A percentile compares a stretch with the other conserved stretches of the same genome.
phyloP scores from a whole-genome alignment of 768 basidiomycete species.

The Tulasnella sp. region DNA sequence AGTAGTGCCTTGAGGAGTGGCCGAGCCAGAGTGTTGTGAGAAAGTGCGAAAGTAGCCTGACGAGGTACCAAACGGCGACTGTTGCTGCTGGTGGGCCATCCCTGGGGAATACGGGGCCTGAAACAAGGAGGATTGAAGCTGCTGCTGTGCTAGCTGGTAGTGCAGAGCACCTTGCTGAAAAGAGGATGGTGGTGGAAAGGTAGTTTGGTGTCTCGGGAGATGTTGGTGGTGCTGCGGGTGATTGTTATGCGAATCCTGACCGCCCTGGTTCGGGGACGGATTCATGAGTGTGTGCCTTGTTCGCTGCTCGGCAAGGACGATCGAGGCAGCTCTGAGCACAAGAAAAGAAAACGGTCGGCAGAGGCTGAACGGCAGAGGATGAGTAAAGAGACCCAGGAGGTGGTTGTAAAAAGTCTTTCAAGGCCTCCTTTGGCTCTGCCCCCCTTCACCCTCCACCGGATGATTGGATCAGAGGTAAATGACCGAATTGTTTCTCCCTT shows the following conservation, averaged over 20 bases:
- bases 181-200: neutral
- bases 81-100: neutral
- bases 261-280: neutral
- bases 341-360: neutral
- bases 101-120: neutral
- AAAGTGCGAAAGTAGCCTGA: constrained; percentile 17
- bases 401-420: neutral
- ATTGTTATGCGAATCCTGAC: constrained; percentile 20
- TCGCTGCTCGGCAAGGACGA: neutral
- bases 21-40: constrained; percentile 17
- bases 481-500: neutral
- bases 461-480: neutral
- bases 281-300: neutral
- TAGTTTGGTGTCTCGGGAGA: neutral
- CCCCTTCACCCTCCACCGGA: neutral
- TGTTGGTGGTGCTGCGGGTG: constrained; percentile 17
- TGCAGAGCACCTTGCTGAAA: neutral
- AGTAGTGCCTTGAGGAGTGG: constrained; percentile 8
- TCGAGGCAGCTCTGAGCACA: neutral
- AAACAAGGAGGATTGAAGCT: neutral
- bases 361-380: neutral
- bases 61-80: neutral
- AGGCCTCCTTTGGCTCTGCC: neutral
- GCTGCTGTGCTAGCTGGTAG: neutral
- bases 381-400: neutral